A percentile compares a stretch with the other conserved stretches of the same genome.
phyloP scores from a whole-genome alignment of 257 asterid genomes.

The Nicotiana attenuata region DNA sequence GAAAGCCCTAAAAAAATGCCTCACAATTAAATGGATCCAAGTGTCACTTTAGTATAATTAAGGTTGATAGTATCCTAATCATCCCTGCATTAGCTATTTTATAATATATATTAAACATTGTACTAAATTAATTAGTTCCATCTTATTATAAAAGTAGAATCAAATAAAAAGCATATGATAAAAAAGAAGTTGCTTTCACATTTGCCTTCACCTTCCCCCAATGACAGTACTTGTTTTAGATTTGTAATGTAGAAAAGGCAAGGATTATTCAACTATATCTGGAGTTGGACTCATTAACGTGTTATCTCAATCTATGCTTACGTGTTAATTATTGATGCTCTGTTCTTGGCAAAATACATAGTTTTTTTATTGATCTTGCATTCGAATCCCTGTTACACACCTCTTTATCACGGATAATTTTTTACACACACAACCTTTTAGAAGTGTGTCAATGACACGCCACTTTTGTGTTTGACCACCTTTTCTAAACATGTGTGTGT shows the following conservation, averaged over 20 bases:
- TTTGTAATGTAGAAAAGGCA: neutral
- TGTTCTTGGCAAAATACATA: too few relatives aligned
- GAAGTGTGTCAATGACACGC: too few relatives aligned
- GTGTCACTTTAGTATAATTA: neutral
- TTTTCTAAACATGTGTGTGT: too few relatives aligned
- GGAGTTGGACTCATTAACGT: neutral
- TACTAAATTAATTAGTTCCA: neutral
- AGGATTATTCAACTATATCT: neutral
- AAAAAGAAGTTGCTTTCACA: neutral
- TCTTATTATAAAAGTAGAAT: neutral
- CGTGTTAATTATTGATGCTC: neutral
- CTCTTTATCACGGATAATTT: too few relatives aligned
- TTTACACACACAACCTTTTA: too few relatives aligned
- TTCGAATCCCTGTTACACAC: too few relatives aligned
- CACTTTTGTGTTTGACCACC: too few relatives aligned
- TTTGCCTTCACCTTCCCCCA: neutral
- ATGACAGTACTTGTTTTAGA: neutral
- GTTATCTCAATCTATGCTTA: neutral
- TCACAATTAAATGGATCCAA: neutral
- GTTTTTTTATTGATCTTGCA: too few relatives aligned
- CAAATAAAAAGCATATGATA: neutral
- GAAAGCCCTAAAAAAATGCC: neutral
- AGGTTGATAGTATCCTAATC: neutral
- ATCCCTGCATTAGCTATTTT: neutral
- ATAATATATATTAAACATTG: too few relatives aligned